phyloP scores from a whole-genome alignment of 2,329 filamentous ascomycete genomes.

The Aureobasidium sp. region DNA sequence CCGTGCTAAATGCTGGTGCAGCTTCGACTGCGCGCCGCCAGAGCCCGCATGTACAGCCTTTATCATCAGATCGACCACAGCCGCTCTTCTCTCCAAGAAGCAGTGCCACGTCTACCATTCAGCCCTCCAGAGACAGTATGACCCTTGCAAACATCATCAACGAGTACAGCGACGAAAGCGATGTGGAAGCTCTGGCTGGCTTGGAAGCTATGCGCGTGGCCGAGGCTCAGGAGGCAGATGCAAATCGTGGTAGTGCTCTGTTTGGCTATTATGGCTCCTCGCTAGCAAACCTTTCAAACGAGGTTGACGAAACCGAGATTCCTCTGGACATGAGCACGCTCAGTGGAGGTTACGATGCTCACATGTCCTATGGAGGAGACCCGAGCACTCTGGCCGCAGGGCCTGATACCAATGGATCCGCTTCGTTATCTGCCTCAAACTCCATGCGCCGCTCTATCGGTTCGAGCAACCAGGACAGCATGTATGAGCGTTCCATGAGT shows the following conservation, averaged over 20 bases:
- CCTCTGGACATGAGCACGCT: constrained; percentile 67
- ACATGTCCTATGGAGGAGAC: constrained; percentile 54
- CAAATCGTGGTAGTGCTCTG: constrained; percentile 42
- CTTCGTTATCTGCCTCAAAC: constrained; percentile 35
- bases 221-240: constrained; percentile 63
- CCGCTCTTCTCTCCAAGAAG: constrained; percentile 24
- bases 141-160: constrained; percentile 5
- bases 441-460: constrained; percentile 40
- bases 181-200: constrained; percentile 79
- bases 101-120: constrained; percentile 39
- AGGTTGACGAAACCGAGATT: constrained; percentile 60
- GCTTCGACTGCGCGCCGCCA: constrained; percentile 17
- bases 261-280: constrained; percentile 26
- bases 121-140: constrained; percentile 26
- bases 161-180: constrained; percentile 65
- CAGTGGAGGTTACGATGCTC: constrained; percentile 62
- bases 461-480: constrained; percentile 35
- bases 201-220: constrained; percentile 77
- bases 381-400: constrained; percentile 35
- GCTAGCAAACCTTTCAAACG: constrained; percentile 34
- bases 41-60: constrained; percentile 28
- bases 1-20: constrained; percentile 36
- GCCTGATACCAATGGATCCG: constrained; percentile 27
- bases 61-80: constrained; percentile 24
- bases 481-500: constrained; percentile 40